A percentile compares a stretch with the other conserved stretches of the same genome.
Evolutionary conservation across 164 flowering plant genomes (phyloP).

Genomic region (Vitis labrusca): DNA sequence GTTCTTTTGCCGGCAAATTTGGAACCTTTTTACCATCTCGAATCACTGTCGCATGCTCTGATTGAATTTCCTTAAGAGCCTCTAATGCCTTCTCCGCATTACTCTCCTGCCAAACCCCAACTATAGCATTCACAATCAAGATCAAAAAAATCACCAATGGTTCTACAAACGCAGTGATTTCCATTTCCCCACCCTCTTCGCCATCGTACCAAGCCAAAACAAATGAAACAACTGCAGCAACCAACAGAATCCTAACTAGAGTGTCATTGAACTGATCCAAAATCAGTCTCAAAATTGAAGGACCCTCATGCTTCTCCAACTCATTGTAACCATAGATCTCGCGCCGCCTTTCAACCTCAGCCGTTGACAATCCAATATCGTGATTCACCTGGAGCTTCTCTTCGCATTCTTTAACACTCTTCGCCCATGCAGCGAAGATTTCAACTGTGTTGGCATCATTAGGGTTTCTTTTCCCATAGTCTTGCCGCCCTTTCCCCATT

Average conservation of each 20-base stretch:
- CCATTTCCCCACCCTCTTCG: conserved; percentile 50
- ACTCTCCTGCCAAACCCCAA: conserved; percentile 65
- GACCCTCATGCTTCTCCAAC: conserved; percentile 53
- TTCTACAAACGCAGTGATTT: conserved; percentile 56
- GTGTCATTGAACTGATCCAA: conserved; percentile 57
- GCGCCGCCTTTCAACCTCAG: conserved; percentile 38
- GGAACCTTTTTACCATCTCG: conserved; percentile 34
- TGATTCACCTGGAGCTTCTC: conserved; percentile 16
- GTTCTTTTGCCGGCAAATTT: conserved; percentile 45
- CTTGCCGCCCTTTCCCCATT: conserved; percentile 26
- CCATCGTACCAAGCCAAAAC: conserved; percentile 57
- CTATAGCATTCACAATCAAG: conserved; percentile 52
- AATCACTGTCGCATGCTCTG: conserved; percentile 41
- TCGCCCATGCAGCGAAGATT: conserved; percentile 20
- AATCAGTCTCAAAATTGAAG: conserved; percentile 39
- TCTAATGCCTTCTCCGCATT: conserved; percentile 66
- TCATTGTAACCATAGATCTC: conserved; percentile 43
- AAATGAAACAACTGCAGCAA: conserved; percentile 50
- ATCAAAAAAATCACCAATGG: conserved; percentile 59
- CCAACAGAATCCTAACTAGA: conserved; percentile 48
- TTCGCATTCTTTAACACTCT: conserved; percentile 25
- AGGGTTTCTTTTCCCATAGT: conserved; percentile 1
- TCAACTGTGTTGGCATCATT: neutral
- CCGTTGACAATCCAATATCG: conserved; percentile 15
- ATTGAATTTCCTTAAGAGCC: conserved; percentile 59